Evolutionary conservation across 768 basidiomycete genomes (phyloP).

Genomic region (Trametes maxima): DNA sequence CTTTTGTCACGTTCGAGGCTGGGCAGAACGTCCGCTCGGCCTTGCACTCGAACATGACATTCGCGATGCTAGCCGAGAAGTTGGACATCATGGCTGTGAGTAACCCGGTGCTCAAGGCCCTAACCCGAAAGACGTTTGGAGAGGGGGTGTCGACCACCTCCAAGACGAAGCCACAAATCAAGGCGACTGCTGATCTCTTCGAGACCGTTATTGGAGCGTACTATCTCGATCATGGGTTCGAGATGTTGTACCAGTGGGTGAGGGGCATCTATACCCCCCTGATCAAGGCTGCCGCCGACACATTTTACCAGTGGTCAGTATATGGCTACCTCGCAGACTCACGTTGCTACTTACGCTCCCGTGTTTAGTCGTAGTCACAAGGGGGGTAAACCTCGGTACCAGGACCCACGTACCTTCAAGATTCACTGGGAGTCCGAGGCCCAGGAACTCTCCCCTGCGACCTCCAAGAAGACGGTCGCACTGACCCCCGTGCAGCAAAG

Average conservation of each 20-base stretch:
- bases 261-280: slow-evolving; percentile 42
- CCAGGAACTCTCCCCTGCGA: slow-evolving; percentile 38
- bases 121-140: slow-evolving; percentile 30
- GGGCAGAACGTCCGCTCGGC: slow-evolving; percentile 28
- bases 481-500: slow-evolving; percentile 40
- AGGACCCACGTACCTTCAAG: neutral
- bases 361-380: neutral
- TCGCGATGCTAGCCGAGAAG: slow-evolving; percentile 35
- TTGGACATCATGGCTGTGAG: slow-evolving; percentile 34
- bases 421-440: neutral
- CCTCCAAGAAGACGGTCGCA: slow-evolving; percentile 67
- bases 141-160: slow-evolving; percentile 21
- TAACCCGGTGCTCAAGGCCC: slow-evolving; percentile 23
- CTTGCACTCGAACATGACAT: slow-evolving; percentile 32
- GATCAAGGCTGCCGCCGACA: slow-evolving; percentile 35
- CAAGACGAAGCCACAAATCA: slow-evolving; percentile 30
- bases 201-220: slow-evolving; percentile 50
- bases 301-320: slow-evolving; percentile 33
- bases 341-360: neutral
- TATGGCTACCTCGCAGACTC: neutral
- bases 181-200: slow-evolving; percentile 49
- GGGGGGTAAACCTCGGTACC: neutral
- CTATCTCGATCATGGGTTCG: slow-evolving; percentile 42
- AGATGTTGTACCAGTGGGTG: slow-evolving; percentile 42
- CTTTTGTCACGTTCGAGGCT: neutral